Evolutionary conservation across 2,329 filamentous ascomycete genomes (phyloP).

Genomic region (Pestalotiopsis sp.): DNA sequence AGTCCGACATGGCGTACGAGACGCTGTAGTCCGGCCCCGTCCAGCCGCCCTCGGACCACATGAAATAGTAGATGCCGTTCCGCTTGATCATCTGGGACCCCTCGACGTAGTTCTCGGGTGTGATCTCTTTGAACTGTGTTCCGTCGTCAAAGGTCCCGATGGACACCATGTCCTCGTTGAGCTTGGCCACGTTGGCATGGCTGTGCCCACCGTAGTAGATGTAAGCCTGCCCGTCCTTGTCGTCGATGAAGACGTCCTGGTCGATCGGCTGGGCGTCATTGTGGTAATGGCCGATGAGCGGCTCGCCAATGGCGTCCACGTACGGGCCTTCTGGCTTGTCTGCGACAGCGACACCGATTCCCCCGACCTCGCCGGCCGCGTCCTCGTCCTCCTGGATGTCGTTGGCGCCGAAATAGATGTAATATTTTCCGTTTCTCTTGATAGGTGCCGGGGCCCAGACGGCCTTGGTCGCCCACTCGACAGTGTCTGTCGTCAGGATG

Average conservation of each 20-base stretch:
- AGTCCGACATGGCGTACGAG: slow-evolving; percentile 42
- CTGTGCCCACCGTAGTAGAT: slow-evolving; percentile 47
- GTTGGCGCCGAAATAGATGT: slow-evolving; percentile 53
- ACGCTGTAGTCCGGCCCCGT: slow-evolving; percentile 47
- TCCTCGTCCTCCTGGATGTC: slow-evolving; percentile 41
- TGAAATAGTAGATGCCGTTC: slow-evolving; percentile 42
- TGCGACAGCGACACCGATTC: slow-evolving; percentile 44
- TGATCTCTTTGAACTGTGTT: slow-evolving; percentile 44
- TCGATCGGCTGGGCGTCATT: slow-evolving; percentile 52
- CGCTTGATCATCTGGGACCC: slow-evolving; percentile 46
- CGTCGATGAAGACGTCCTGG: slow-evolving; percentile 45
- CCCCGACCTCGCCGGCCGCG: slow-evolving; percentile 32
- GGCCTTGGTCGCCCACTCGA: slow-evolving; percentile 47
- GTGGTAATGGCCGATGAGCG: slow-evolving; percentile 44
- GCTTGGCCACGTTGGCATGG: slow-evolving; percentile 43
- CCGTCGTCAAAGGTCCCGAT: slow-evolving; percentile 43
- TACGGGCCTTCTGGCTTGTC: slow-evolving; percentile 41
- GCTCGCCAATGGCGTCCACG: slow-evolving; percentile 41
- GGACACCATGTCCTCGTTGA: slow-evolving; percentile 45
- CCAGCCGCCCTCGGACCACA: slow-evolving; percentile 50
- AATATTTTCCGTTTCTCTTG: slow-evolving; percentile 45
- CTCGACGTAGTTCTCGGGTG: slow-evolving; percentile 47
- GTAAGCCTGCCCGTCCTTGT: slow-evolving; percentile 39
- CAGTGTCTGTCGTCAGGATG: slow-evolving; percentile 40
- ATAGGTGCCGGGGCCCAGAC: slow-evolving; percentile 52